These are phyloP conservation scores for Suillus subluteus DNA, from an alignment of 768 basidiomycete species.

Conservation along the genomic window DNA sequence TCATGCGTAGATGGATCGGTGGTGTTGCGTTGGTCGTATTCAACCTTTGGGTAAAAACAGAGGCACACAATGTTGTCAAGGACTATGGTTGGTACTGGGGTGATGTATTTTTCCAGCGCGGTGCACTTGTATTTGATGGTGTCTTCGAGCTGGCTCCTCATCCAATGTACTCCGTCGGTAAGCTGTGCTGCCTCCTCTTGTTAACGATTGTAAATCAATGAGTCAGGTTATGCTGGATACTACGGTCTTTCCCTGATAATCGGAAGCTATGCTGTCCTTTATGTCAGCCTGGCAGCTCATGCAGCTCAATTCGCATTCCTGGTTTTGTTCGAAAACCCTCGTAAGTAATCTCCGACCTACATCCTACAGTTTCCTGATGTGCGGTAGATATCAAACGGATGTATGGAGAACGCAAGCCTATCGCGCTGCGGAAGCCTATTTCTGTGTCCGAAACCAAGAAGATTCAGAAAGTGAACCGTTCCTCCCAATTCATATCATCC, in stretches of 20 bases:
- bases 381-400: constrained; percentile 84
- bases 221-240: constrained; percentile 89
- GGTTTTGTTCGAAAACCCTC: constrained; percentile 95
- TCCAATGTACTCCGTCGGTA: constrained; percentile 94
- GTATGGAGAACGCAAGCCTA: constrained; percentile 90
- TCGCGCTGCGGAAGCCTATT: constrained; percentile 81
- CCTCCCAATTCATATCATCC: constrained; percentile 16
- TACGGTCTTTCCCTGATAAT: constrained; percentile 93
- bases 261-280: constrained; percentile 88
- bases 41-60: constrained; percentile 98
- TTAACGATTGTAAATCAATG: not conserved
- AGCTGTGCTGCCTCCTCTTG: constrained; percentile 13
- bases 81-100: constrained; percentile 99
- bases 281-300: constrained; percentile 92
- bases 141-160: constrained; percentile 94
- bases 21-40: constrained; percentile 87
- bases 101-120: constrained; percentile 91
- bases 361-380: constrained; percentile 9
- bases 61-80: constrained; percentile 96
- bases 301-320: constrained; percentile 97
- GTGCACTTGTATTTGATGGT: constrained; percentile 93
- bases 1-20: constrained; percentile 72
- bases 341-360: constrained; percentile 50
- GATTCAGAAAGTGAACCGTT: constrained; percentile 17
- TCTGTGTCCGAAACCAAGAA: constrained; percentile 28